Percentiles rank a stretch among this genome's conserved stretches.
Evolutionary conservation across 176 grass and related monocot genomes (phyloP).

Genomic region (Eleusine coracana): DNA sequence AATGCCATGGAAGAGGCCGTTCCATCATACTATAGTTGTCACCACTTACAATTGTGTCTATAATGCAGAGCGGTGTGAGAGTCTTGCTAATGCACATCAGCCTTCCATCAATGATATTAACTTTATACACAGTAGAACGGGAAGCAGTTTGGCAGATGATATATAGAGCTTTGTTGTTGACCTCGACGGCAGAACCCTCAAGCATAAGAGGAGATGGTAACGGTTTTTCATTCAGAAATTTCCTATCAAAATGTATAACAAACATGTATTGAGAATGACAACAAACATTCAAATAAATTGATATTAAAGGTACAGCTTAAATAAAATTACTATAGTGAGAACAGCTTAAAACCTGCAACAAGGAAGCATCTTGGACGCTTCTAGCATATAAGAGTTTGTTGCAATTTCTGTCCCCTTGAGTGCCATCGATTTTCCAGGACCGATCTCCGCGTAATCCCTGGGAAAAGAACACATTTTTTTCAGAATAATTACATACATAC

Average conservation of each 20-base stretch:
- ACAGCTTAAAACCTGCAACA: neutral
- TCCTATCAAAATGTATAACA: neutral
- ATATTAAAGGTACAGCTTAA: neutral
- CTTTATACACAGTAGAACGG: too few relatives aligned
- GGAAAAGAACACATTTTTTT: neutral
- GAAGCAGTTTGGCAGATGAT: too few relatives aligned
- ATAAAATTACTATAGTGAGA: neutral
- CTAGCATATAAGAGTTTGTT: neutral
- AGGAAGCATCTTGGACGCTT: neutral
- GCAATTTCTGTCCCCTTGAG: neutral
- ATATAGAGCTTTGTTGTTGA: too few relatives aligned
- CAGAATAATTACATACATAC: neutral
- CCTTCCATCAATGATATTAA: too few relatives aligned
- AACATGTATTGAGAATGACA: neutral
- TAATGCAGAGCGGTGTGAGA: too few relatives aligned
- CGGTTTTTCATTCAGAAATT: neutral
- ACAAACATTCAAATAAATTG: too few relatives aligned
- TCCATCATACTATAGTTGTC: too few relatives aligned
- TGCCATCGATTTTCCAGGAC: neutral
- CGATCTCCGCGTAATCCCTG: neutral
- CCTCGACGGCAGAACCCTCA: too few relatives aligned
- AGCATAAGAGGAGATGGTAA: neutral
- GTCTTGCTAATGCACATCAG: too few relatives aligned
- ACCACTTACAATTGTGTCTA: too few relatives aligned
- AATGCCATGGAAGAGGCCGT: too few relatives aligned